Percentiles rank a stretch among this genome's conserved stretches.
These are phyloP conservation scores for Lagerstroemia speciosa DNA, from an alignment of 345 rosid species.

Conservation along the genomic window DNA sequence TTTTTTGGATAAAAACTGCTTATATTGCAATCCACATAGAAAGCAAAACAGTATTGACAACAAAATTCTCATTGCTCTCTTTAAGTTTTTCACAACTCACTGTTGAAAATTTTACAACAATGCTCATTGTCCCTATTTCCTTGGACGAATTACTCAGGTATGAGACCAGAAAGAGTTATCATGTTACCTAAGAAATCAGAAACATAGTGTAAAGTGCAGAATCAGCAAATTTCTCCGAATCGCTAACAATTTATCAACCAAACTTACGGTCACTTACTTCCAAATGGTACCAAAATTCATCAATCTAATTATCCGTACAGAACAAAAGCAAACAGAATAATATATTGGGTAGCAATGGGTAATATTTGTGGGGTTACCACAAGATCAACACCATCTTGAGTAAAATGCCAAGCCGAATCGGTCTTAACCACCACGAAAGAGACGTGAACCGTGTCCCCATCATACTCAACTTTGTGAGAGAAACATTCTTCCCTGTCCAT, in stretches of 20 bases:
- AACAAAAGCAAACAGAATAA: background rate
- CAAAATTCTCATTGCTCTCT: background rate
- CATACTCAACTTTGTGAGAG: slow-evolving; percentile 52
- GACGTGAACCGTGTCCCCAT: slow-evolving; percentile 48
- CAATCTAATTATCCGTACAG: background rate
- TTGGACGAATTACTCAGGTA: background rate
- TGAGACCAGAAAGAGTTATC: background rate
- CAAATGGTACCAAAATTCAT: background rate
- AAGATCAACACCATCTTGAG: slow-evolving; percentile 48
- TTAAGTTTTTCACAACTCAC: background rate
- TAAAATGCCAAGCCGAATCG: slow-evolving; percentile 45
- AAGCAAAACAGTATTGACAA: background rate
- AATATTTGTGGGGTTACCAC: slow-evolving; percentile 32
- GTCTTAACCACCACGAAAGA: slow-evolving; percentile 57
- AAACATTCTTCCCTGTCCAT: slow-evolving; percentile 63
- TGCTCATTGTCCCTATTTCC: background rate
- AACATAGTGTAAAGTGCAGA: background rate
- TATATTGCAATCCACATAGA: background rate
- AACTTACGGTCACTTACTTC: background rate
- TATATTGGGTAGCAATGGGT: background rate
- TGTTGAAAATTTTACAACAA: background rate
- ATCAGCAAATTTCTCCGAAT: background rate
- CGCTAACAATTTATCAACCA: background rate
- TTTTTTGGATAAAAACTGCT: no score
- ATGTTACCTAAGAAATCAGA: background rate